Evolutionary conservation across 306 rosid genomes (phyloP), one percentile per base, ranked within the genome.

Genomic region (Trifolium pratense): DNA sequence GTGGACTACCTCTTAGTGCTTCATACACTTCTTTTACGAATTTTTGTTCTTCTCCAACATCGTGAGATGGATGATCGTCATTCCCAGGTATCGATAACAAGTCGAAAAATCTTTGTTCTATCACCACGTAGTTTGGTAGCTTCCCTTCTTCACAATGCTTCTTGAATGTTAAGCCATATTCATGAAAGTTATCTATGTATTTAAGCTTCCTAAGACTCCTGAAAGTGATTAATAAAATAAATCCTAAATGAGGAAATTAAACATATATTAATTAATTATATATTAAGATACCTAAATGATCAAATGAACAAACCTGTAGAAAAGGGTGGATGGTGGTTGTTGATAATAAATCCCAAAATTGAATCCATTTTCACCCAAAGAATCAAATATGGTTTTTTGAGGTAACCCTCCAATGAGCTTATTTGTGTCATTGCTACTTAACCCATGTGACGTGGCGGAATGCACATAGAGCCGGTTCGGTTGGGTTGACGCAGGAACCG

Each of bases 41-140:
- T 5, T 75, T 83, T 46, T 92, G 97, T 1, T 96, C 97, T 80
- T 85, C 89, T 0, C 85, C 66, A 9, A 90, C 83, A 60, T 92
- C 96, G 36, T 92, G 97, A 0, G 94, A 87, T 6, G 97, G 96
- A 56, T 90, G 96, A 55, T 92, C 97, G 1, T 92, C 96, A 42
- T 92, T 92, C 4, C 65, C 97, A 0, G 88, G 86, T 0, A 77
- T 0, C 6, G 82, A 65, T 55, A 71, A 21, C 55, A 90, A 6
- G 55, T 92, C 92, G 16, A 66, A 88, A 71, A 56, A 88, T 58
- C 85, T 82, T 18, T 86, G 97, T 67, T 92, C 97, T 8, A 92
- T 48, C 42, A 92, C 97, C 29, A 87, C 93, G 20, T 92, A 90
- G 77, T 90, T 92, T 39, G 94, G 89, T 23, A 92, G 58, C 59